A percentile compares a stretch with the other conserved stretches of the same genome.
Evolutionary conservation across 108 stramenopile genomes (phyloP).

Genomic region (Nitzschia inconspicua): DNA sequence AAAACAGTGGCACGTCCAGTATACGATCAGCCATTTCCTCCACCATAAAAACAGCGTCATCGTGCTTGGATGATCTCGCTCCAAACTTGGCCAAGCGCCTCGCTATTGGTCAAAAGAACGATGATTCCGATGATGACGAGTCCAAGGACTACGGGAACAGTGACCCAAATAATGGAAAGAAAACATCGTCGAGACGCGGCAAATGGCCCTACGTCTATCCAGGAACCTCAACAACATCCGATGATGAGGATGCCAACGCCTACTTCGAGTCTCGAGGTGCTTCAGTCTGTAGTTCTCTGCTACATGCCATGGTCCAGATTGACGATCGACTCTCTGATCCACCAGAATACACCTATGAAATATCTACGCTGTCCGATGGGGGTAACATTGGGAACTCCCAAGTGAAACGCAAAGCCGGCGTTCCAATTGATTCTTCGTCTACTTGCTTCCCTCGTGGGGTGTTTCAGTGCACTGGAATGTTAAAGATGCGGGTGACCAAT

Average conservation of each 20-base stretch:
- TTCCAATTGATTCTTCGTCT: conserved; percentile 1
- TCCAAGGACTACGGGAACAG: background rate
- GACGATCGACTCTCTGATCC: conserved; percentile 69
- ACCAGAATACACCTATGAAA: conserved; percentile 55
- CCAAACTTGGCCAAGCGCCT: conserved; percentile 72
- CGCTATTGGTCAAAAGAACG: conserved; percentile 49
- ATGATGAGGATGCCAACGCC: conserved; percentile 72
- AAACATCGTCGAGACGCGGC: conserved; percentile 3
- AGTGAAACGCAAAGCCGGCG: conserved; percentile 18
- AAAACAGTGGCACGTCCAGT: background rate
- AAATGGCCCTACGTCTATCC: conserved; percentile 49
- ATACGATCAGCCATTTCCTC: background rate
- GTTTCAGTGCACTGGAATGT: conserved; percentile 41
- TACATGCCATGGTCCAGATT: conserved; percentile 85
- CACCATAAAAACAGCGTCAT: background rate
- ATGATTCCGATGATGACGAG: conserved; percentile 24
- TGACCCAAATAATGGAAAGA: background rate
- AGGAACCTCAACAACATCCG: conserved; percentile 60
- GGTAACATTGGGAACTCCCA: background rate
- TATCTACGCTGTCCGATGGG: conserved; percentile 17
- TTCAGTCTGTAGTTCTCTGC: conserved; percentile 66
- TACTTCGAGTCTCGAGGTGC: conserved; percentile 74
- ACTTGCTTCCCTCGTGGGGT: conserved; percentile 13
- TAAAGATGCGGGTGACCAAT: conserved; percentile 33
- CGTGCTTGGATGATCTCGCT: conserved; percentile 47